Percentiles rank a stretch among this genome's conserved stretches.
Conservation (phyloP, 2,329 filamentous ascomycete genomes). For the Grosmannia penicillata region DNA sequence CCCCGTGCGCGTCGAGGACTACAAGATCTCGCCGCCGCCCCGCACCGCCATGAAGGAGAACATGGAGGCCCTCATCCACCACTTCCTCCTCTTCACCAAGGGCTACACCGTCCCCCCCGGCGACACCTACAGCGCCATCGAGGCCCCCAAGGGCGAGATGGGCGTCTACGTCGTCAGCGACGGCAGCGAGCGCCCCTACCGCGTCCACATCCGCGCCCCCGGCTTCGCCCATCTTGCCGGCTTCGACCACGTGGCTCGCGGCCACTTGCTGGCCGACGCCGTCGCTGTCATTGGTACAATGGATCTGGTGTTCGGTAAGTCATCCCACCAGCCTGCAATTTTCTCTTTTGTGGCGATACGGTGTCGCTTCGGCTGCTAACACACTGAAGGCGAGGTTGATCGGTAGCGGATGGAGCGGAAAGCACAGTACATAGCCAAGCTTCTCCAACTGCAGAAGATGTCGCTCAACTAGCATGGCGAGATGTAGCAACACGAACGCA, state of each 20-base stretch:
- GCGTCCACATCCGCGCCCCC: conserved; percentile 92
- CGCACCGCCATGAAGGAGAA: conserved; percentile 99
- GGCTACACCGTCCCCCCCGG: conserved; percentile 93
- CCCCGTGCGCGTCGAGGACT: conserved; percentile 91
- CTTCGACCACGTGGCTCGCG: conserved; percentile 86
- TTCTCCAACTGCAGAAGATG: too few species aligned
- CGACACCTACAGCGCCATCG: conserved; percentile 94
- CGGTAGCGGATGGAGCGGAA: conserved; percentile 25
- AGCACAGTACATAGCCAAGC: background rate
- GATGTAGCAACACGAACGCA: background rate
- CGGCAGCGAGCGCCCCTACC: conserved; percentile 88
- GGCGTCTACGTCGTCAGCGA: conserved; percentile 93
- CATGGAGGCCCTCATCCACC: conserved; percentile 98
- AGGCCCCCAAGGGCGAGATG: conserved; percentile 99
- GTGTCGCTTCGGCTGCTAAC: conserved; percentile 19
- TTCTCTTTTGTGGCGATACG: too few species aligned
- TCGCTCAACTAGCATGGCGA: background rate
- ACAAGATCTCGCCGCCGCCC: conserved; percentile 95
- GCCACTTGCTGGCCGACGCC: conserved; percentile 88
- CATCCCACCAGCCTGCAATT: background rate
- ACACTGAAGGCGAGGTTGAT: conserved; percentile 41
- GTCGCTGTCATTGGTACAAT: conserved; percentile 89
- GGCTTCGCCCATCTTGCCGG: conserved; percentile 90
- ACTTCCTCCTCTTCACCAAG: conserved; percentile 98
- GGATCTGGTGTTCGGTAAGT: conserved; percentile 77